Conservation (phyloP, 805 yeast species). For the Candida broadrunensis region DNA sequence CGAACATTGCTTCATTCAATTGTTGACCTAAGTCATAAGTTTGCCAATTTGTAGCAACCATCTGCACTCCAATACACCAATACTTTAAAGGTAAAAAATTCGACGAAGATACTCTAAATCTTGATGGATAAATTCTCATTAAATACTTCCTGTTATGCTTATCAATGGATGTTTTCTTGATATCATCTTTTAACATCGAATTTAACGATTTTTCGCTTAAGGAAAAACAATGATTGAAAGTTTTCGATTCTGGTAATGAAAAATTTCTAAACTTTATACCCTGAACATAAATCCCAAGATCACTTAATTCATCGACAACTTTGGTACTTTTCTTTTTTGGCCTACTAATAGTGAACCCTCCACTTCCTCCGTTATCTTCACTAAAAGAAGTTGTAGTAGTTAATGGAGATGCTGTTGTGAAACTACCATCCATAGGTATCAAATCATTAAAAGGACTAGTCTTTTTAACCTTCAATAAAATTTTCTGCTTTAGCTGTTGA, state of each 20-base stretch:
- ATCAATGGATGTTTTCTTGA: constrained; percentile 51
- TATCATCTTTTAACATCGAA: constrained; percentile 60
- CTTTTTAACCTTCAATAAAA: constrained; percentile 77
- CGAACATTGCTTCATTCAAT: constrained; percentile 79
- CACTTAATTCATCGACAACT: constrained; percentile 45
- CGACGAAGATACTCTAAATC: constrained; percentile 68
- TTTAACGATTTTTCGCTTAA: constrained; percentile 71
- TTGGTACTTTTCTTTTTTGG: constrained; percentile 17
- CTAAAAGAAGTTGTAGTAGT: constrained; percentile 43
- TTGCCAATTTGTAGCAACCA: constrained; percentile 98
- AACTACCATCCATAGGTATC: constrained; percentile 18
- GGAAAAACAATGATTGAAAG: constrained; percentile 79
- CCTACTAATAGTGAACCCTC: constrained; percentile 19
- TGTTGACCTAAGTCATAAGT: constrained; percentile 88
- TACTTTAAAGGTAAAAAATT: constrained; percentile 77
- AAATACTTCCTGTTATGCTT: constrained; percentile 76
- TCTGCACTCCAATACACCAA: constrained; percentile 86
- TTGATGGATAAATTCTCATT: constrained; percentile 87
- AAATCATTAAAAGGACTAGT: constrained; percentile 23
- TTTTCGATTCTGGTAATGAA: constrained; percentile 81
- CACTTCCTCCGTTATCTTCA: constrained; percentile 28
- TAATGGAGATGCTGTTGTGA: constrained; percentile 18
- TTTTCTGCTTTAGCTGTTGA: constrained; percentile 59
- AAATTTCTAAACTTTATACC: constrained; percentile 81
- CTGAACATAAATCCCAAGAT: constrained; percentile 66